These are phyloP conservation scores for Kuraishia piskuri DNA, from an alignment of 805 yeast genomes.

Conservation along the genomic window DNA sequence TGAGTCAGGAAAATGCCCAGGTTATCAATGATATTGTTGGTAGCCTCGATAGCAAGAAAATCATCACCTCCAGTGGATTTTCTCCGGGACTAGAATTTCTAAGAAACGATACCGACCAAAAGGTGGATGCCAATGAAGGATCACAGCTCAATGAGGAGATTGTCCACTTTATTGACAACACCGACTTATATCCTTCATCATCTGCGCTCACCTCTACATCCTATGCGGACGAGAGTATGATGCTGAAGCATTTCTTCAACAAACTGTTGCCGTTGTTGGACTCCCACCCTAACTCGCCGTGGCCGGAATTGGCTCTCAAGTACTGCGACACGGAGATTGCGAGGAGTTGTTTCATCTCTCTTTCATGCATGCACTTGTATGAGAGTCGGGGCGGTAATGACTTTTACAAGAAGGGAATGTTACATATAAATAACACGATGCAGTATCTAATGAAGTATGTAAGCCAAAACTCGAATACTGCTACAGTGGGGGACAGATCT, in stretches of 20 bases:
- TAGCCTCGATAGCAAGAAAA: background rate
- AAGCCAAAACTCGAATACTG: conserved; percentile 9
- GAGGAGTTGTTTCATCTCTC: conserved; percentile 45
- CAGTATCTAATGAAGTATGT: conserved; percentile 40
- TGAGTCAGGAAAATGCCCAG: conserved; percentile 6
- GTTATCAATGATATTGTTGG: background rate
- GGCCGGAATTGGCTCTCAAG: conserved; percentile 51
- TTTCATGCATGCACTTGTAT: conserved; percentile 50
- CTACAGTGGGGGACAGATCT: conserved; percentile 4
- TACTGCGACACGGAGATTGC: conserved; percentile 53
- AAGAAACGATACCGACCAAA: background rate
- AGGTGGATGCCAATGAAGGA: background rate
- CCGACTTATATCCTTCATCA: conserved; percentile 8
- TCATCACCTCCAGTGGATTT: background rate
- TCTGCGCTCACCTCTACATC: conserved; percentile 7
- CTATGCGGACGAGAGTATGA: conserved; percentile 42
- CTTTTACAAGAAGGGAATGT: conserved; percentile 42
- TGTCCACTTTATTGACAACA: conserved; percentile 11
- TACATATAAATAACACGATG: conserved; percentile 49
- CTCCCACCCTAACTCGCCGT: conserved; percentile 53
- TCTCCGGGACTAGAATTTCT: background rate
- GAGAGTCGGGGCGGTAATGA: conserved; percentile 45
- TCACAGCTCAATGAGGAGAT: conserved; percentile 9
- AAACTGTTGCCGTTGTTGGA: conserved; percentile 43
- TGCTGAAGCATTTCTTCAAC: conserved; percentile 48